These are phyloP conservation scores for Russula abietina DNA, from an alignment of 768 basidiomycete species.

Conservation along the genomic window DNA sequence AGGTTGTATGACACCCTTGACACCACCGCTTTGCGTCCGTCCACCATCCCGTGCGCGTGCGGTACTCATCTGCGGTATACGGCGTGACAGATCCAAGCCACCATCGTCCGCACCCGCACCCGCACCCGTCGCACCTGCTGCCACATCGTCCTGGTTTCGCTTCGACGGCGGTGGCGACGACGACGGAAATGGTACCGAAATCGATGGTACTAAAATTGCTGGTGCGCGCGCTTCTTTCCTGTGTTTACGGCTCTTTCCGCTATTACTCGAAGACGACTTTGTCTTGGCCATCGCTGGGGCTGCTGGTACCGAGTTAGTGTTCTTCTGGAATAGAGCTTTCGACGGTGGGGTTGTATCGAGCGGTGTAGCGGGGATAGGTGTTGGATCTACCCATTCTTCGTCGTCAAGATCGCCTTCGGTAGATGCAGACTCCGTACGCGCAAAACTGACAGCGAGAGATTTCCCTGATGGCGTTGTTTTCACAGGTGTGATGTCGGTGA, in stretches of 20 bases:
- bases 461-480: constrained; percentile 25
- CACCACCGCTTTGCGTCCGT: constrained; percentile 81
- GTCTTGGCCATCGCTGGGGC: constrained; percentile 20
- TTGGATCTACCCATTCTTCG: constrained; percentile 64
- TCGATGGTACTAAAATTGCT: not conserved
- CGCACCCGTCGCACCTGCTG: too few relatives aligned
- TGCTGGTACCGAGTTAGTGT: not conserved
- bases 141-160: not conserved
- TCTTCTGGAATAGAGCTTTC: constrained; percentile 4
- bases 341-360: constrained; percentile 11
- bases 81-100: constrained; percentile 15
- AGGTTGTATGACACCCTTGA: constrained; percentile 52
- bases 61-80: constrained; percentile 58
- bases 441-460: constrained; percentile 30
- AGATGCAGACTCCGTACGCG: constrained; percentile 31
- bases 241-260: constrained; percentile 36
- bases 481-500: constrained; percentile 19
- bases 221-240: constrained; percentile 34
- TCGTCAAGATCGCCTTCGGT: constrained; percentile 38
- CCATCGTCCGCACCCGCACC: not conserved
- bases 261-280: constrained; percentile 24
- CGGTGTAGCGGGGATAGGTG: constrained; percentile 36
- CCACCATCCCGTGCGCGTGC: constrained; percentile 74
- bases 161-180: not conserved
- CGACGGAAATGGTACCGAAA: constrained; percentile 21